Evolutionary conservation across 345 rosid species (phyloP), one percentile per base, ranked within the genome.

Genomic region (Brassica nigra): DNA sequence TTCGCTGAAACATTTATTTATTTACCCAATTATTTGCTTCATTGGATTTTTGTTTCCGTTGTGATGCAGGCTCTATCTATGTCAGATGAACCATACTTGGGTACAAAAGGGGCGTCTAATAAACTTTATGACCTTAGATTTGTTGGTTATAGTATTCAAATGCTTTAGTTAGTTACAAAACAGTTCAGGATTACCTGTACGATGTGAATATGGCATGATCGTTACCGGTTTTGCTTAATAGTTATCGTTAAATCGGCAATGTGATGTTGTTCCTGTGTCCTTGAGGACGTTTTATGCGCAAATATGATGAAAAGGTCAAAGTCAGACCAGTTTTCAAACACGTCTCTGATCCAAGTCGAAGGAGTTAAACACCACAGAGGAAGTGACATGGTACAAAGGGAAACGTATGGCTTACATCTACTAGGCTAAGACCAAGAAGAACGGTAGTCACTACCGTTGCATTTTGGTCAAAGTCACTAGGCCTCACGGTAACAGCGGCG

Each of bases 341-440:
- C 18, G 0, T 92, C 96, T 1, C 55, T 90, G 74, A 78, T 92
- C 82, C 96, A 92, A 84, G 85, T 92, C 0, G 97, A 92, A 86
- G 96, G 96, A 71, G 94, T 90, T 54, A 18, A 92, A 89, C 85
- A 88, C 92, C 81, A 85, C 90, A 69, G 94, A 92, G 75, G 97
- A 92, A 63, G 96, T 89, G 30, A 65, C 84, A n/a, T 90, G 97
- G 97, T 92, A 90, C 57, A 70, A 81, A 16, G 97, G 96, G 0
- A 90, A 92, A 84, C 87, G 90, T 18, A 18, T 18, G 18, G 18
- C 18, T 18, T 18, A 18, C 18, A 18, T 18, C 18, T 18, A 18
- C 18, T 18, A 18, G 18, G 18, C 18, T 18, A 18, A 18, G 18
- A 18, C 18, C 18, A 18, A 18, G 18, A 18, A 18, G 18, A 18